phyloP scores from a whole-genome alignment of 2,329 filamentous ascomycete species.

The Claviceps maximensis region DNA sequence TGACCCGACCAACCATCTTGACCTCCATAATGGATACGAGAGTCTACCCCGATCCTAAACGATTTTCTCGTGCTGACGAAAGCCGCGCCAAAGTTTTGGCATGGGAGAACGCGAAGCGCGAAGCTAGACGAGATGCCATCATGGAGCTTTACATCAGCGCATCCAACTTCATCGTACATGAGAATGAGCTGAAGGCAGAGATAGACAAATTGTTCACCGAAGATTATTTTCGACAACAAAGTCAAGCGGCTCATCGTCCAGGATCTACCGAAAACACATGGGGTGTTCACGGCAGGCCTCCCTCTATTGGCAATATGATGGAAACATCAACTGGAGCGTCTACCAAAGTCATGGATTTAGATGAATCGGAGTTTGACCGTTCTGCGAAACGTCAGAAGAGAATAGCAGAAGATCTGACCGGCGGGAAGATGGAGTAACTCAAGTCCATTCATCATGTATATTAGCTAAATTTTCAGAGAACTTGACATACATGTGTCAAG shows the following conservation, averaged over 20 bases:
- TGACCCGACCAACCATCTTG: constrained; percentile 58
- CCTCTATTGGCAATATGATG: constrained; percentile 32
- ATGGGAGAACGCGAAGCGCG: constrained; percentile 32
- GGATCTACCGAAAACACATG: constrained; percentile 36
- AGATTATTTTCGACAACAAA: constrained; percentile 34
- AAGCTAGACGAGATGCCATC: constrained; percentile 54
- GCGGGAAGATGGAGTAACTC: constrained; percentile 35
- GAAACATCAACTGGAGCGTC: constrained; percentile 20
- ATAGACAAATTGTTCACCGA: constrained; percentile 68
- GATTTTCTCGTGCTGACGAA: constrained; percentile 39
- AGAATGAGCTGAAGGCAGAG: constrained; percentile 58
- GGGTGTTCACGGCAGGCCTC: constrained; percentile 34
- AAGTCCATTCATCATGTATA: background rate
- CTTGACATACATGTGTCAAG: background rate
- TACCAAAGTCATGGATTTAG: constrained; percentile 23
- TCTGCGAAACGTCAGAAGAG: constrained; percentile 39
- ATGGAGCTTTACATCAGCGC: constrained; percentile 87
- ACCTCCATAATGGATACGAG: constrained; percentile 32
- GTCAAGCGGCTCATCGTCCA: constrained; percentile 14
- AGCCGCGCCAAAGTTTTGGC: constrained; percentile 31
- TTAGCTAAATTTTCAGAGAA: background rate
- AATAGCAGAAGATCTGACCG: constrained; percentile 46
- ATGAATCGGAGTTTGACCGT: constrained; percentile 27
- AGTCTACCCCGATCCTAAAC: constrained; percentile 47
- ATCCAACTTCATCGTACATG: constrained; percentile 71